Evolutionary conservation across 257 asterid genomes (phyloP).

Genomic region (Dorcoceras hygrometricum): DNA sequence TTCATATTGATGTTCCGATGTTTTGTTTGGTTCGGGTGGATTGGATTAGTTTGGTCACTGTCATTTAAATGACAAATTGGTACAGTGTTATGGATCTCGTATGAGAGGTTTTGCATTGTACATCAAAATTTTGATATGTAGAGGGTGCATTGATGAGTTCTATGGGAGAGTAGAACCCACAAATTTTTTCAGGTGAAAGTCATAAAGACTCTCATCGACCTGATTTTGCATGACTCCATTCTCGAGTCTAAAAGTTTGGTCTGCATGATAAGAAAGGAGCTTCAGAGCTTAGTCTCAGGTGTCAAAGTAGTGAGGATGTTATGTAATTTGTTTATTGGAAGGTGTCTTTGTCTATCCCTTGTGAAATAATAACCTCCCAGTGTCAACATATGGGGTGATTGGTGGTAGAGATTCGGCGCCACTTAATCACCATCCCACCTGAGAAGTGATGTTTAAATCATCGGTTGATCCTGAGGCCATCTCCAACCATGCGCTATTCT

Average conservation of each 20-base stretch:
- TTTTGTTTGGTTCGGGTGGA: not conserved
- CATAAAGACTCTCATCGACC: not conserved
- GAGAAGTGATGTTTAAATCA: not conserved
- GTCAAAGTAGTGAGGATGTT: not conserved
- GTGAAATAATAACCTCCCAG: not conserved
- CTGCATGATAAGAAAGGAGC: not conserved
- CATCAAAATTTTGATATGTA: not conserved
- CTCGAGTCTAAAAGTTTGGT: not conserved
- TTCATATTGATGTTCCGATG: not conserved
- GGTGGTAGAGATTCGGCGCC: not conserved
- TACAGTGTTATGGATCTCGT: not conserved
- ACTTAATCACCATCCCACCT: not conserved
- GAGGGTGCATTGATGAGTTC: not conserved
- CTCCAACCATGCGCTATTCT: too few species aligned
- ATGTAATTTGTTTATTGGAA: not conserved
- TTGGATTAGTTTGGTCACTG: not conserved
- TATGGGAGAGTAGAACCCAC: not conserved
- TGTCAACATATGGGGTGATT: not conserved
- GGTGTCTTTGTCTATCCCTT: not conserved
- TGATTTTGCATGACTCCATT: not conserved
- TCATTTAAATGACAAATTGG: not conserved
- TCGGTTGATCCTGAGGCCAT: too few species aligned
- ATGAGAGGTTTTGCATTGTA: not conserved
- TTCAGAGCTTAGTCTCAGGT: not conserved
- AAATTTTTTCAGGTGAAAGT: conserved; percentile 4